Base-by-base conservation (phyloP, 2,329 filamentous ascomycete genomes). In the Lachnum nothofagi region DNA sequence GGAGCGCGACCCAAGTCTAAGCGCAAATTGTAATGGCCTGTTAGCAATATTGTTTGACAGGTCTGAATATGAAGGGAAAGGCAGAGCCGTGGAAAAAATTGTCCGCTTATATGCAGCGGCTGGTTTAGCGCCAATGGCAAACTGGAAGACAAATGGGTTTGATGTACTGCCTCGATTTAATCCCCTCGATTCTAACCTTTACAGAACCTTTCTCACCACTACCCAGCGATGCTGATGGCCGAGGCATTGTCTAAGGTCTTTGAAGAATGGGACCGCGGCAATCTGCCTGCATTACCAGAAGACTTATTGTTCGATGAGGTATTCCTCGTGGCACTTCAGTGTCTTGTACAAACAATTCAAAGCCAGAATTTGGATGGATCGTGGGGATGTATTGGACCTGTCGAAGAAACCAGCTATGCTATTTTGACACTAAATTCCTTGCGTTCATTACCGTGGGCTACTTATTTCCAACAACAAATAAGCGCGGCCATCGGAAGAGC, bases 81-180 rank as follows among this genome's bases (percentile, higher is more conserved):
- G n/a, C n/a, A n/a, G n/a, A n/a, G n/a, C n/a, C n/a, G n/a, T 44
- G 12, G 12, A 24, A 16, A 44, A 38, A 27, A 16, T 19, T 8
- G 10, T 23, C 7, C 22, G 22, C 14, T 44, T 37, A 29, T 44
- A 12, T 37, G 23, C 19, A 20, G 4, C 5, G 9, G 24, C 20
- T 44, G 29, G 42, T 34, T 34, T 34, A 14, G n/a, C 7, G 10
- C 33, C 3, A 34, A 22, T 5, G 31, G 20, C 9, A 3, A 5
- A 25, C 6, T 38, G 16, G n/a, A 44, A 25, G 42, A 44, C 31
- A 44, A 44, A 27, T 44, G 42, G 42, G 42, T 44, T 22, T 23
- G 29, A 10, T 3, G n/a, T 44, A 22, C 33, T 8, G 8, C 10
- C 4, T 22, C 4, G 5, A 25, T 38, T 37, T 19, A 35, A 35